Evolutionary conservation across 140 eudicot genomes (phyloP).

Genomic region (Flaveria floridana): DNA sequence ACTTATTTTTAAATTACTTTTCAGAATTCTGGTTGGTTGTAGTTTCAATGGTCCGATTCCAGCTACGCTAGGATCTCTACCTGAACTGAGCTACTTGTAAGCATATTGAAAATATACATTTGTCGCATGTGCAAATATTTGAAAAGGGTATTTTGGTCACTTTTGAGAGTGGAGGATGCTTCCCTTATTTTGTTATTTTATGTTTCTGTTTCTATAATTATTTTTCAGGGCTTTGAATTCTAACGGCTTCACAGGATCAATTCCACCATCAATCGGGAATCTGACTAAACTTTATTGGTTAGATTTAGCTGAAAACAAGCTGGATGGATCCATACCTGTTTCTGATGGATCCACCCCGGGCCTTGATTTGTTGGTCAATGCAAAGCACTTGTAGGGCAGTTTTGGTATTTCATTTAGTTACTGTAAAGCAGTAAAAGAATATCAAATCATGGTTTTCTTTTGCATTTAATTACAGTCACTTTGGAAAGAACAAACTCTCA

Average conservation of each 20-base stretch:
- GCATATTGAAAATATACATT: conserved; percentile 25
- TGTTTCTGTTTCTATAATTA: conserved; percentile 1
- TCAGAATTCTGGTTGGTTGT: conserved; percentile 83
- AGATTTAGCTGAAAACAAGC: conserved; percentile 66
- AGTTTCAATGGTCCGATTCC: conserved; percentile 77
- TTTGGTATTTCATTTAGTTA: conserved; percentile 4
- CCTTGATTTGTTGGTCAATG: conserved; percentile 53
- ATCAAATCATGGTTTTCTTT: background rate
- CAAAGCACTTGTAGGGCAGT: conserved; percentile 72
- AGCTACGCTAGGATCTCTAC: conserved; percentile 64
- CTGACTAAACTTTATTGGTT: conserved; percentile 60
- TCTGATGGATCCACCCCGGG: conserved; percentile 56
- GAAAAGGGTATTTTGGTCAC: conserved; percentile 20
- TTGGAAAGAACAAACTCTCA: conserved; percentile 67
- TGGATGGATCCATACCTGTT: conserved; percentile 72
- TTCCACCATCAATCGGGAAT: conserved; percentile 79
- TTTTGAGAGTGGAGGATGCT: conserved; percentile 9
- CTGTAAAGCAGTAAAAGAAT: background rate
- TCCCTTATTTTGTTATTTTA: background rate
- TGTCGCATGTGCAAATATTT: background rate
- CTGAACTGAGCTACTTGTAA: conserved; percentile 58
- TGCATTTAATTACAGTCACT: conserved; percentile 53
- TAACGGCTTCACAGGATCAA: conserved; percentile 63
- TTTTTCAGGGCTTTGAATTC: conserved; percentile 72
- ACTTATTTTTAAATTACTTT: conserved; percentile 4